phyloP scores from a whole-genome alignment of 306 rosid species.

The Prunus mume region DNA sequence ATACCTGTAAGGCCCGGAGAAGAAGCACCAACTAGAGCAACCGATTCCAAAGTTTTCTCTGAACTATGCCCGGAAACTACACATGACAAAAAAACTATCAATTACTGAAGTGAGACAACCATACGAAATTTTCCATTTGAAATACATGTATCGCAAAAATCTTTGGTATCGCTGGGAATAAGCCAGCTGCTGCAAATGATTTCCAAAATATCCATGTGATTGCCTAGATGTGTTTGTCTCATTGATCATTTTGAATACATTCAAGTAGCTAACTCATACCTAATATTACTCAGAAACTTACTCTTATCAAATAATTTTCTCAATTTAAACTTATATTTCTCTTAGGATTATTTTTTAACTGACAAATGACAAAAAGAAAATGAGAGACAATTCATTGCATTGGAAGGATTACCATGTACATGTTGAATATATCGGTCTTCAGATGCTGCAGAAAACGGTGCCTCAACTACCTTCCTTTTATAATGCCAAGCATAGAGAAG shows the following conservation, averaged over 20 bases:
- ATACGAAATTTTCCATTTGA: neutral
- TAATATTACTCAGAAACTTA: no score
- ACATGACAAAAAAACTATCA: neutral
- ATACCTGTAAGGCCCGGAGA: conserved; percentile 50
- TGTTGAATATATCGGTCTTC: conserved; percentile 37
- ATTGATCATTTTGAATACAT: no score
- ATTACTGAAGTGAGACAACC: neutral
- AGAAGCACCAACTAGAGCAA: conserved; percentile 13
- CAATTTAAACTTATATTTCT: no score
- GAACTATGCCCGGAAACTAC: conserved; percentile 43
- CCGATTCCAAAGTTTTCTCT: conserved; percentile 42
- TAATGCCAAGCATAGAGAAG: conserved; percentile 29
- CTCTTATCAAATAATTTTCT: no score
- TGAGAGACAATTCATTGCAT: neutral
- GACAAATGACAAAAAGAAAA: no score
- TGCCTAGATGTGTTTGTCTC: no score
- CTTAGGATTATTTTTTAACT: no score
- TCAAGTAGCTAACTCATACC: no score
- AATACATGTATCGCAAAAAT: neutral
- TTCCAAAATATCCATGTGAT: no score
- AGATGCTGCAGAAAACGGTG: conserved; percentile 26
- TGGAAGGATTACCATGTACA: conserved; percentile 30
- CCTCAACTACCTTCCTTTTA: conserved; percentile 43
- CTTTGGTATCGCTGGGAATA: no score
- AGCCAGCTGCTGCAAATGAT: no score